phyloP scores from a whole-genome alignment of 768 basidiomycete genomes.

The Mycena galopus region DNA sequence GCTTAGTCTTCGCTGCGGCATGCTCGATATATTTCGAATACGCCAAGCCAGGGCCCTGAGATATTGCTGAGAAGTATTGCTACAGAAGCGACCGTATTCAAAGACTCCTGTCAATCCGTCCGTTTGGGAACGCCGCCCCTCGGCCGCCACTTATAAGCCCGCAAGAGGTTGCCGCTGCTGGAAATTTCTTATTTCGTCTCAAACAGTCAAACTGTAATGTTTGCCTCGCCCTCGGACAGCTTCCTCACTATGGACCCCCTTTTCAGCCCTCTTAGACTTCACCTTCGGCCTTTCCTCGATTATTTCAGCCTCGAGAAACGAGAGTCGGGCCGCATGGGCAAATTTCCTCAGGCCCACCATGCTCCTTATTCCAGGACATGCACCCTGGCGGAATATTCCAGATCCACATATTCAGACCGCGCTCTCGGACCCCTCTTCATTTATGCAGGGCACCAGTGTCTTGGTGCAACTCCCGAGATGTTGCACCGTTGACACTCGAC shows the following conservation, averaged over 20 bases:
- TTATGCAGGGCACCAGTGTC: background rate
- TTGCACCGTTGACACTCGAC: background rate
- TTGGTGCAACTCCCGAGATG: background rate
- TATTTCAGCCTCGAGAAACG: background rate
- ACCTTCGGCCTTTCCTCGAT: background rate
- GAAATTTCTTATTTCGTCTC: background rate
- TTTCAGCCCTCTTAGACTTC: background rate
- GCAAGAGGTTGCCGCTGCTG: background rate
- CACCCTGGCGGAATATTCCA: background rate
- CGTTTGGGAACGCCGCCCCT: background rate
- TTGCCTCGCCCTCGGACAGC: background rate
- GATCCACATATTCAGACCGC: background rate
- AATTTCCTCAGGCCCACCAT: background rate
- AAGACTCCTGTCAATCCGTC: background rate
- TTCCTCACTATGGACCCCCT: background rate
- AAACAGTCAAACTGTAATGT: background rate
- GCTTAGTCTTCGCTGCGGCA: too few relatives aligned
- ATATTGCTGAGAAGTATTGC: too few relatives aligned
- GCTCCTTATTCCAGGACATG: background rate
- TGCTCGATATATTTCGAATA: too few relatives aligned
- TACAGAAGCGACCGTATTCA: too few relatives aligned
- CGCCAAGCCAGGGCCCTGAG: too few relatives aligned
- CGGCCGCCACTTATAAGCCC: too few relatives aligned
- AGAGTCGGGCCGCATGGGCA: background rate
- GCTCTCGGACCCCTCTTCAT: background rate